Base-by-base conservation (phyloP, 78 protist genomes). In the Dictyostelium brefeldianum region DNA sequence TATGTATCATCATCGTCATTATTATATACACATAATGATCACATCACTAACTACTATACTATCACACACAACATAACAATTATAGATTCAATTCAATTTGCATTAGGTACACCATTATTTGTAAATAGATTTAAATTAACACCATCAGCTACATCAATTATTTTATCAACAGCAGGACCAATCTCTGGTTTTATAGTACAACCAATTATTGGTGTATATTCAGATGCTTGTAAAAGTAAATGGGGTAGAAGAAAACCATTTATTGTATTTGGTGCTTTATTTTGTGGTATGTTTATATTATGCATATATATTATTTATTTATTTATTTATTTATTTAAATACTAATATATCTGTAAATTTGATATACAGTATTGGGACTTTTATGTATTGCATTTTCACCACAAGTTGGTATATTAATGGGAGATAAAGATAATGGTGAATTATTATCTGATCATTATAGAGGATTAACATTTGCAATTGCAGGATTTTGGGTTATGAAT, bases 231-330 rank as follows among this genome's bases (percentile, higher is more conserved):
- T 50, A 92, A 25, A 27, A 57, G 65, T 57, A 71, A 78, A 47
- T 87, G 80, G 77, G 97, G 97, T 54, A 82, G 97, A 57, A 62
- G 97, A 70, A 83, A 92, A 69, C 97, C 97, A 62, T 95, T 57
- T 47, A 82, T 95, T 22, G 20, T 92, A 8, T 11, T 36, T 17
- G 97, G 97, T 71, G 78, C 97, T 0, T 1, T 95, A 8, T 31
- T 36, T 27, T 69, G 59, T 46, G 41, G 83, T 50, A 78, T 14
- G 69, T 54, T 15, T 46, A n/a, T n/a, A n/a, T n/a, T n/a, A n/a
- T n/a, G n/a, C n/a, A n/a, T n/a, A n/a, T n/a, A n/a, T n/a, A n/a
- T n/a, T n/a, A 36, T 14, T 64, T 8, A 29, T 31, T 14, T n/a
- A 57, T 25, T 48, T 25, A 0, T 36, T 67, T 67, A 29, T 29